These are phyloP conservation scores for Picea glauca DNA, from an alignment of 75 land plant genomes.

Conservation along the genomic window DNA sequence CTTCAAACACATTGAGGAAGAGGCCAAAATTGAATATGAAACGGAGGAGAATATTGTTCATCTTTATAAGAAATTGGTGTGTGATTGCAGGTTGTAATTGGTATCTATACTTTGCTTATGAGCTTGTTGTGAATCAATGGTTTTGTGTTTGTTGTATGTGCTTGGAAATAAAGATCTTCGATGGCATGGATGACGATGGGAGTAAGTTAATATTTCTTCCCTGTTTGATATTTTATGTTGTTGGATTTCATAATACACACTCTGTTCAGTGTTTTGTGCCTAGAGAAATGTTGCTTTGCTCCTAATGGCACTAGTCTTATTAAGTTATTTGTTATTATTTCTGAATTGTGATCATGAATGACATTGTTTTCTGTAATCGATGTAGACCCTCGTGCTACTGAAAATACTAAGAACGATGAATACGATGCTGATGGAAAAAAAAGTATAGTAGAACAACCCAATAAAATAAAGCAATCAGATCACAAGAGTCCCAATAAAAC, in stretches of 20 bases:
- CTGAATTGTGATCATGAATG: neutral
- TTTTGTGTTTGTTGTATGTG: no score
- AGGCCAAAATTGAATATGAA: neutral
- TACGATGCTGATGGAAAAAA: neutral
- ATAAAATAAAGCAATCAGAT: neutral
- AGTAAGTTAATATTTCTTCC: constrained; percentile 26
- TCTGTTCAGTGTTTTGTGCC: neutral
- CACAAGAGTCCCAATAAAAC: neutral
- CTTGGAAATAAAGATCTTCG: no score
- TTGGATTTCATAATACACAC: no score
- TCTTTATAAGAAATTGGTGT: neutral
- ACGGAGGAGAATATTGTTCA: neutral
- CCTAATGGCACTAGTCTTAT: no score
- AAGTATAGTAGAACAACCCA: neutral
- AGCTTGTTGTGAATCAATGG: neutral
- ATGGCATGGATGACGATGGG: no score
- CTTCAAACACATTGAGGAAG: neutral
- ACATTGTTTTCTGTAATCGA: neutral
- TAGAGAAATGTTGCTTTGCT: neutral
- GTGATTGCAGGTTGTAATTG: neutral
- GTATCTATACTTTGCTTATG: neutral
- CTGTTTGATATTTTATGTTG: neutral
- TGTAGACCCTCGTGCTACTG: neutral
- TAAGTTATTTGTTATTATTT: neutral
- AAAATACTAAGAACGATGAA: neutral